A percentile compares a stretch with the other conserved stretches of the same genome.
Evolutionary conservation across 805 yeast genomes (phyloP).

Genomic region (Starmerella potacharoeniae): DNA sequence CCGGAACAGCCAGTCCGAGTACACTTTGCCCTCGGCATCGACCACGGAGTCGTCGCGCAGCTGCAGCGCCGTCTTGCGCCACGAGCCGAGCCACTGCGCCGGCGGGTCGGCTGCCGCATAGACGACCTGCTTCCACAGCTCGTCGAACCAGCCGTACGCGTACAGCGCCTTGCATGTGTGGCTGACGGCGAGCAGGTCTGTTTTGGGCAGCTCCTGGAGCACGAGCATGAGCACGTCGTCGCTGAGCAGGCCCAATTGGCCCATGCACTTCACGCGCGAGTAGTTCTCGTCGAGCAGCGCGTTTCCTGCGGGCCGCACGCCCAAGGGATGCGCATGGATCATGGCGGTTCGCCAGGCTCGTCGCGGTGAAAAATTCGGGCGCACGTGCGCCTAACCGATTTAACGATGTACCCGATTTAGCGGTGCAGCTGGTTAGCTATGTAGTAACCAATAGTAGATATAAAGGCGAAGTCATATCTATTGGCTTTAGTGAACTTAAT

Average conservation of each 20-base stretch:
- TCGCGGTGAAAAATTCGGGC: slow-evolving; percentile 4
- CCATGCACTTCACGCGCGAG: slow-evolving; percentile 14
- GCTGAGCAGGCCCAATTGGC: slow-evolving; percentile 35
- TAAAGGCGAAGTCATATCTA: too few species aligned
- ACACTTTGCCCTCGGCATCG: slow-evolving; percentile 34
- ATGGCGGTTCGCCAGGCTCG: not conserved
- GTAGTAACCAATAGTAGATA: too few species aligned
- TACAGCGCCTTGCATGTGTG: slow-evolving; percentile 55
- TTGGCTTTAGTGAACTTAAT: too few species aligned
- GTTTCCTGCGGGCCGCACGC: slow-evolving; percentile 69
- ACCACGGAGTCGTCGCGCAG: slow-evolving; percentile 20
- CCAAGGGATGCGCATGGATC: slow-evolving; percentile 50
- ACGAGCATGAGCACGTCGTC: slow-evolving; percentile 56
- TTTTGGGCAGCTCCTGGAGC: slow-evolving; percentile 38
- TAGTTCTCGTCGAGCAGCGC: slow-evolving; percentile 30
- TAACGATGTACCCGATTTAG: not conserved
- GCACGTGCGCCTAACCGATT: not conserved
- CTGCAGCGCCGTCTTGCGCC: slow-evolving; percentile 54
- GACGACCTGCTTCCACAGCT: slow-evolving; percentile 62
- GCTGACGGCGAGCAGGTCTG: slow-evolving; percentile 43
- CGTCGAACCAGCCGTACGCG: slow-evolving; percentile 67
- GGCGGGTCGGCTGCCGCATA: slow-evolving; percentile 26
- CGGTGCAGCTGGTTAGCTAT: too few species aligned
- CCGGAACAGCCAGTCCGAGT: slow-evolving; percentile 67
- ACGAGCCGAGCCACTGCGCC: slow-evolving; percentile 59